A percentile compares a stretch with the other conserved stretches of the same genome.
These are phyloP conservation scores for Colletotrichum incanum DNA, from an alignment of 2,329 filamentous ascomycete species.

Conservation along the genomic window DNA sequence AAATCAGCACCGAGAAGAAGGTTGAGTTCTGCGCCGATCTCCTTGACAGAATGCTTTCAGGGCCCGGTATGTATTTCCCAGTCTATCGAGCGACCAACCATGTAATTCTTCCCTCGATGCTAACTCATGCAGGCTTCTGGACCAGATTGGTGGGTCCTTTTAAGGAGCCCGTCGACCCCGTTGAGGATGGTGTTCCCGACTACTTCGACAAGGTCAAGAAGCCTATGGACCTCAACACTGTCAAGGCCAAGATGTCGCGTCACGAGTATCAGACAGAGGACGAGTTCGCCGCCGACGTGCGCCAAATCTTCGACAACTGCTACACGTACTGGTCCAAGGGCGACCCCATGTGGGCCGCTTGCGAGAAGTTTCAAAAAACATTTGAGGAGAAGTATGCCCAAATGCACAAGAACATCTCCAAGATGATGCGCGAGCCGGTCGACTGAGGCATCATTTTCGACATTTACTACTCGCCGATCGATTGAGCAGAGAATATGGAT, in stretches of 20 bases:
- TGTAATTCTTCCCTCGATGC: conserved; percentile 6
- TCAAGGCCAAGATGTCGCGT: conserved; percentile 73
- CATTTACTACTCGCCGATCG: conserved; percentile 8
- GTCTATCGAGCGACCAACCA: not conserved
- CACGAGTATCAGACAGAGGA: conserved; percentile 66
- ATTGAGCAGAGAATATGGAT: not conserved
- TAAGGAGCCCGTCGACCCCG: conserved; percentile 71
- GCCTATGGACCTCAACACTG: conserved; percentile 74
- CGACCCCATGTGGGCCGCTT: conserved; percentile 69
- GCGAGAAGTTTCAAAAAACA: conserved; percentile 71
- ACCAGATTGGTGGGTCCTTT: conserved; percentile 76
- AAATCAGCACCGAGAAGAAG: conserved; percentile 54
- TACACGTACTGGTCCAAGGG: conserved; percentile 74
- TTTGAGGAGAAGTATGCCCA: conserved; percentile 73
- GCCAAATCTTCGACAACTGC: conserved; percentile 75
- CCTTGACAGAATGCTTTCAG: conserved; percentile 72
- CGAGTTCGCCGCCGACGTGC: conserved; percentile 71
- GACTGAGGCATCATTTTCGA: conserved; percentile 38
- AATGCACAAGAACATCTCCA: conserved; percentile 73
- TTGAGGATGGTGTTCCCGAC: conserved; percentile 71
- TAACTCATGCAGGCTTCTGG: conserved; percentile 71
- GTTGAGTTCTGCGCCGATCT: conserved; percentile 73
- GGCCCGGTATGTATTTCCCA: conserved; percentile 63
- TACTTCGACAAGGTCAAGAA: conserved; percentile 73
- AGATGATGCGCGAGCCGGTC: conserved; percentile 64